Base-by-base conservation (phyloP, 345 rosid species). In the Cardamine resedifolia region DNA sequence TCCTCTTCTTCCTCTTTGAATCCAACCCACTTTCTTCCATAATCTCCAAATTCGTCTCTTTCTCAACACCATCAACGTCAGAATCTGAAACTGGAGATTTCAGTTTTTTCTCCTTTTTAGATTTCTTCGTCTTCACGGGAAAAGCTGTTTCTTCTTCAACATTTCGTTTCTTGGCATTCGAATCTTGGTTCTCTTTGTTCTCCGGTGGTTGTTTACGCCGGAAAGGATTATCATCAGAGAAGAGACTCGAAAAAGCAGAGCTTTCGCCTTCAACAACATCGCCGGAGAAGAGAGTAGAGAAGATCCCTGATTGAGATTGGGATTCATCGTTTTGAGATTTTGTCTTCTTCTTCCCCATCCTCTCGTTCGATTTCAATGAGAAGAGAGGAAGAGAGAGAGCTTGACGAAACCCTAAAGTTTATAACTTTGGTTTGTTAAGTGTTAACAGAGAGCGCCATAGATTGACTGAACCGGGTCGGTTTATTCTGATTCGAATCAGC, bases 181-280 rank as follows among this genome's bases (percentile, higher is more conserved):
- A 39, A 56, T 30, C 73, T 1, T 77, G 24, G 24, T 18, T 62
- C 26, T 51, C 78, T 1, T 77, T 45, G 21, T 14, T 62, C 36
- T 48, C 79, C 3, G 76, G 71, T 36, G 85, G 84, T 47, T 79
- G 73, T 72, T 91, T 90, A 68, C 98, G 81, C 59, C 87, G 91
- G 81, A 90, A 95, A 14, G 99, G 97, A 66, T 95, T 95, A 64
- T 53, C 74, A 44, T 87, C 88, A 43, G 96, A 88, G 82, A 95
- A 95, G 58, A 90, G 77, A 74, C 84, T 83, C 26, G 84, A 66
- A 45, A 63, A 73, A 23, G 70, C 77, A 18, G 78, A 66, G 61
- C 28, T 59, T 67, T 67, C 63, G 5, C 33, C 66, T 4, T 24
- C 27, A 19, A 55, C 66, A 0, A 18, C 72, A n/a, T 7, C 72